Conservation (phyloP, 2,329 filamentous ascomycete species). For the Exophiala dermatitidis region DNA sequence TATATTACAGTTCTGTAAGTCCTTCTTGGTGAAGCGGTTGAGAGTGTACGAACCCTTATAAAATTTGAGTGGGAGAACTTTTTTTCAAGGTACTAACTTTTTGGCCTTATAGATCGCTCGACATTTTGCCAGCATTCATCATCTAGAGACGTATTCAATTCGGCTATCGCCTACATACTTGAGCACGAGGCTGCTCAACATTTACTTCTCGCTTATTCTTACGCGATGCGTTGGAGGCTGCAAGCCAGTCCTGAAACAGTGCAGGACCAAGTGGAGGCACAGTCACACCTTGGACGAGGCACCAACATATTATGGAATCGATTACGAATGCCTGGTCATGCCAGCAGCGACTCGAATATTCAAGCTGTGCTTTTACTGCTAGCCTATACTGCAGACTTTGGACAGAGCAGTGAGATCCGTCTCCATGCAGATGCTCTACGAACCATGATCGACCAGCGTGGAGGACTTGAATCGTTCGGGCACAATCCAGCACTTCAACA, state of each 20-base stretch:
- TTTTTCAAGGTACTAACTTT: neutral
- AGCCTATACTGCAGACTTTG: constrained; percentile 23
- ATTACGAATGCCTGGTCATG: constrained; percentile 13
- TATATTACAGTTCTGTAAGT: constrained; percentile 18
- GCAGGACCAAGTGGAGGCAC: constrained; percentile 19
- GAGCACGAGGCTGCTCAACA: constrained; percentile 19
- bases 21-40: neutral
- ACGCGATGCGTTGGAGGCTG: constrained; percentile 9
- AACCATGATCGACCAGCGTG: constrained; percentile 23
- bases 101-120: neutral
- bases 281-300: constrained; percentile 18
- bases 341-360: constrained; percentile 23
- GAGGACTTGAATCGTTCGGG: constrained; percentile 18
- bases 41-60: neutral
- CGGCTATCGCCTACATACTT: constrained; percentile 14
- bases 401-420: constrained; percentile 12
- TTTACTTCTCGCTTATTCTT: constrained; percentile 19
- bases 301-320: constrained; percentile 24
- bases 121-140: constrained; percentile 13
- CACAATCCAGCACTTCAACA: constrained; percentile 16
- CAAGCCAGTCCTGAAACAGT: constrained; percentile 8
- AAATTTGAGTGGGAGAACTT: neutral
- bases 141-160: constrained; percentile 5
- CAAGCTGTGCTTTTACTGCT: constrained; percentile 25
- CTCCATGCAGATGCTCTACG: constrained; percentile 21